These are phyloP conservation scores for Acanthamoeba royreba DNA, from an alignment of 208 protist species.

Conservation along the genomic window DNA sequence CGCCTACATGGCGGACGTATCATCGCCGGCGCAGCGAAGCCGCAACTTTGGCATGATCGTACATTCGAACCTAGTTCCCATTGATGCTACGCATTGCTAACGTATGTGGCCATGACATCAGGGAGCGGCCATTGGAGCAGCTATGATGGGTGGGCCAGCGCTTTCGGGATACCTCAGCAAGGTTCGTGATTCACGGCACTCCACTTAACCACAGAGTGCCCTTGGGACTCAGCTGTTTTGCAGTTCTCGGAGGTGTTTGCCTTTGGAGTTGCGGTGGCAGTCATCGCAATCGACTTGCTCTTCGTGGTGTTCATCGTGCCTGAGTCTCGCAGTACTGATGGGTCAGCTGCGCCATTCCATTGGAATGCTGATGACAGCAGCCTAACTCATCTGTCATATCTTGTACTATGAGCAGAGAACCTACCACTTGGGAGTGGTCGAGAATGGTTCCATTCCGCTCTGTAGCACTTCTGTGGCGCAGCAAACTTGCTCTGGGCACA, in stretches of 20 bases:
- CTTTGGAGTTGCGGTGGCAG: not conserved
- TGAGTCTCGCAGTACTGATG: not conserved
- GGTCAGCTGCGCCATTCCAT: too few relatives aligned
- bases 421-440: not conserved
- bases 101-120: not conserved
- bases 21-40: not conserved
- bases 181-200: not conserved
- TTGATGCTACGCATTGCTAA: too few relatives aligned
- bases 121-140: not conserved
- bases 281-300: not conserved
- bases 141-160: not conserved
- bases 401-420: not conserved
- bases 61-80: not conserved
- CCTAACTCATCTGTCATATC: too few relatives aligned
- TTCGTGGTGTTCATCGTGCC: not conserved
- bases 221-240: too few relatives aligned
- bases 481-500: not conserved
- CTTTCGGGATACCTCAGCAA: not conserved
- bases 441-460: not conserved
- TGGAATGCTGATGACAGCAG: too few relatives aligned
- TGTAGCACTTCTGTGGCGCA: not conserved
- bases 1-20: not conserved
- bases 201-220: too few relatives aligned
- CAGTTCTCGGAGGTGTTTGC: not conserved
- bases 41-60: not conserved